Evolutionary conservation across 768 basidiomycete genomes (phyloP), one percentile per base, ranked within the genome.

Genomic region (Pulveroboletus sp.): DNA sequence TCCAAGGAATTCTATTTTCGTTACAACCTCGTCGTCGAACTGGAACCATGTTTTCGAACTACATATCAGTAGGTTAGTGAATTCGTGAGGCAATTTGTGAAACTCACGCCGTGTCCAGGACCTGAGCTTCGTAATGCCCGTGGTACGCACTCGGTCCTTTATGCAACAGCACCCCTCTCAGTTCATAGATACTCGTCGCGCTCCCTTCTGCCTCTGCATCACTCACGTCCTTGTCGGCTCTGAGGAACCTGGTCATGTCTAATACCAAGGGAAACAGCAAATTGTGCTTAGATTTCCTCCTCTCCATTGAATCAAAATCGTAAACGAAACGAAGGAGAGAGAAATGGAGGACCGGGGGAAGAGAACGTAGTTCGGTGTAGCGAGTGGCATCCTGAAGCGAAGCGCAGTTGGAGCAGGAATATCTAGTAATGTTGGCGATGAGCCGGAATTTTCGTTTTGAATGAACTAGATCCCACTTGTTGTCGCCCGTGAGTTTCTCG

Each of bases 311-410:
- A 21, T 80, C 69, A 31, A 84, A 57, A 68, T 94, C 90, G 59
- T 87, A 98, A 27, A 90, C 82, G 68, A 98, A 98, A n/a, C 95
- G 89, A 49, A 95, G 78, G 45, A 97, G 70, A 18, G 93, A 93
- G 59, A 98, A 86, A 67, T 98, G 91, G 2, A 97, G 76, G 6
- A 93, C 86, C 0, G 91, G 90, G 2, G 95, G 95, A 6, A 96
- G 76, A 46, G 76, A 64, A 24, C 74, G 76, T 13, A 95, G 69
- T 58, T 84, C 77, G 2, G 83, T 84, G 56, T 84, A 83, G 8
- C 95, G 83, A 15, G 78, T 83, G 6, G 95, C 95, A 51, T 91
- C 81, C 64, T 86, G 84, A 8, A 91, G 76, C 21, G 67, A 68
- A 38, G 82, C 72, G 63, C 95, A 98, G 21, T 70, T 70, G 5